These are phyloP conservation scores for Musa beccarii DNA, from an alignment of 176 grass and related monocot genomes.

Conservation along the genomic window DNA sequence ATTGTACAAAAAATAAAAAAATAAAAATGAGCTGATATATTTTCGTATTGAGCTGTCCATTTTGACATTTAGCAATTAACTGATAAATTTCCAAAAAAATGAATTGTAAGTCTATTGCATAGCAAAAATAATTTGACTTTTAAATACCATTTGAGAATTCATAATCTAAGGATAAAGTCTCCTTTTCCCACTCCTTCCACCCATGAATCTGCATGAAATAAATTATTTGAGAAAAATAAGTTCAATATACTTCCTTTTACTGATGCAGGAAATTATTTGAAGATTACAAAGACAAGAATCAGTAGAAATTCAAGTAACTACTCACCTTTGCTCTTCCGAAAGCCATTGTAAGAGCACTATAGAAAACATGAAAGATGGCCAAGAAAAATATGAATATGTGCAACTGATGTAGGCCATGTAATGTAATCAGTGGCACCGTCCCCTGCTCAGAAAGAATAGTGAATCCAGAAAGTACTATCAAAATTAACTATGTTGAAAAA, in stretches of 20 bases:
- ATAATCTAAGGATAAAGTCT: constrained; percentile 39
- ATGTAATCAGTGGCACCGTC: constrained; percentile 71
- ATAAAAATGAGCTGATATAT: too few species aligned
- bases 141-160: constrained; percentile 66
- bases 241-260: neutral
- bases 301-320: neutral
- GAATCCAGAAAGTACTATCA: neutral
- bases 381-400: constrained; percentile 99
- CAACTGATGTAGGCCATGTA: constrained; percentile 81
- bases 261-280: neutral
- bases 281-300: neutral
- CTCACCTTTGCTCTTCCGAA: constrained; percentile 81
- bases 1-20: too few species aligned
- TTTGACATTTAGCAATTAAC: neutral
- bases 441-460: constrained; percentile 34
- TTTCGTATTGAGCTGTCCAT: too few species aligned
- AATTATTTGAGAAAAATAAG: neutral
- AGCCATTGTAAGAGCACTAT: constrained; percentile 83
- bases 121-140: constrained; percentile 8
- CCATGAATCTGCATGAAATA: constrained; percentile 43
- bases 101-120: neutral
- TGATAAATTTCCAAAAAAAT: neutral
- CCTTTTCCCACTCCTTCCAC: constrained; percentile 94
- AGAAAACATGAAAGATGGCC: constrained; percentile 72
- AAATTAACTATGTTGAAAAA: neutral